Evolutionary conservation across 108 stramenopile genomes (phyloP), one percentile per base, ranked within the genome.

Genomic region (Epithemia pelagica): DNA sequence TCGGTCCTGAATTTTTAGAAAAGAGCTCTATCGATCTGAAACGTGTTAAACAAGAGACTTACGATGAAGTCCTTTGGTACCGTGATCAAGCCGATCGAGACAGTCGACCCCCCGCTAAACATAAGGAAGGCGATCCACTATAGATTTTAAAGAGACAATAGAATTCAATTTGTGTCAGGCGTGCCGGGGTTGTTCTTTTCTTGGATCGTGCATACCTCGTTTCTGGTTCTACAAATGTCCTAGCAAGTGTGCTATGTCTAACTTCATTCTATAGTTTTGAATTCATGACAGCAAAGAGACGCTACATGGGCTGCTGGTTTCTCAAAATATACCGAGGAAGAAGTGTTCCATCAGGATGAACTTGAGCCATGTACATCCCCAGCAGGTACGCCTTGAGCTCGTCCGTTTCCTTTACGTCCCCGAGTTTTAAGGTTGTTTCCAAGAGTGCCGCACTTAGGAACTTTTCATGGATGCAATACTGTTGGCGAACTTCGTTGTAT

Each of bases 51-150:
- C 74, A 79, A 54, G 75, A 82, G 30, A 80, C 80, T 23, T 90
- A 78, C 72, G 81, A 91, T 25, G 94, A 95, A 77, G 85, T 88
- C 2, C 33, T 81, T 62, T 88, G 86, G 84, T 94, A 84, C 70
- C 75, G 73, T 21, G 67, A 78, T n/a, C 25, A 7, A 18, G 7
- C 26, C 21, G 56, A 46, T 15, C 5, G 37, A 46, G 37, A 46
- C 37, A 46, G 37, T 15, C 37, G 15, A 15, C 37, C 37, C 15
- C 37, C 37, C 37, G 10, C 37, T 46, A 46, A 46, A 46, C 37
- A 46, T 10, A 46, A 46, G 37, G 37, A 46, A 46, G 37, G 37
- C 37, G 37, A 46, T 46, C 10, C 37, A 46, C 15, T 15, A 46
- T 46, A 46, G 37, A 46, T 46, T 46, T n/a, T n/a, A n/a, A n/a